Evolutionary conservation across 2,329 filamentous ascomycete species (phyloP).

Genomic region (Calonectria pteridis): DNA sequence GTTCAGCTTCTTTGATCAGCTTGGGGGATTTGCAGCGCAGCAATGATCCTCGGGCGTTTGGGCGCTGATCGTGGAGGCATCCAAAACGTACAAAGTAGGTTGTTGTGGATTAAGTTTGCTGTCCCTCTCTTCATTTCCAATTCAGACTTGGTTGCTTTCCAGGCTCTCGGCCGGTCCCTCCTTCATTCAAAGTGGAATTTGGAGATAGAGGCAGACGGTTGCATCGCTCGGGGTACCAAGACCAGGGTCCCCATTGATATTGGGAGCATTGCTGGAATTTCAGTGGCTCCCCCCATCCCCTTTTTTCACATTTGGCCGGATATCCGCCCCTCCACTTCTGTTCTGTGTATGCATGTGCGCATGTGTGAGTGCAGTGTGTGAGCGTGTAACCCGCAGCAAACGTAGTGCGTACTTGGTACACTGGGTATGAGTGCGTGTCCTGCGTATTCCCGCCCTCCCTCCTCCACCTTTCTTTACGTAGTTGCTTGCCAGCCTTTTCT

Average conservation of each 20-base stretch:
- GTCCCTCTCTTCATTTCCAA: slow-evolving; percentile 7
- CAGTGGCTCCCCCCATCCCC: slow-evolving; percentile 4
- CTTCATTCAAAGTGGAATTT: slow-evolving; percentile 18
- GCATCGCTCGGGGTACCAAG: slow-evolving; percentile 3
- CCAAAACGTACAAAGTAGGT: background rate
- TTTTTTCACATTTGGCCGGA: slow-evolving; percentile 9
- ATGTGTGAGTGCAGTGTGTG: background rate
- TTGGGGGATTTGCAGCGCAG: slow-evolving; percentile 4
- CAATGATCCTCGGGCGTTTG: background rate
- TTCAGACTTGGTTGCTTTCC: background rate
- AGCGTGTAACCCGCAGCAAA: background rate
- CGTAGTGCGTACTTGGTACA: background rate
- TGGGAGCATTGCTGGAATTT: slow-evolving; percentile 6
- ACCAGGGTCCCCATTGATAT: slow-evolving; percentile 3
- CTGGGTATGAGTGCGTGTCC: background rate
- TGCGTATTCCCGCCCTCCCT: slow-evolving; percentile 6
- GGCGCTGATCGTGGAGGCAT: slow-evolving; percentile 7
- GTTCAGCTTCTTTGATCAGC: background rate
- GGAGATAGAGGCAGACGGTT: slow-evolving; percentile 14
- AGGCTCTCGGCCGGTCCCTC: background rate
- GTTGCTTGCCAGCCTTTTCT: background rate
- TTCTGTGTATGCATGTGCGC: background rate
- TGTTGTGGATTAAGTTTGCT: slow-evolving; percentile 2
- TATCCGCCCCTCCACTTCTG: slow-evolving; percentile 8
- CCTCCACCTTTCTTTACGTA: background rate